These are phyloP conservation scores for Pseudogymnoascus pannorum DNA, from an alignment of 2,329 filamentous ascomycete species.

Conservation along the genomic window DNA sequence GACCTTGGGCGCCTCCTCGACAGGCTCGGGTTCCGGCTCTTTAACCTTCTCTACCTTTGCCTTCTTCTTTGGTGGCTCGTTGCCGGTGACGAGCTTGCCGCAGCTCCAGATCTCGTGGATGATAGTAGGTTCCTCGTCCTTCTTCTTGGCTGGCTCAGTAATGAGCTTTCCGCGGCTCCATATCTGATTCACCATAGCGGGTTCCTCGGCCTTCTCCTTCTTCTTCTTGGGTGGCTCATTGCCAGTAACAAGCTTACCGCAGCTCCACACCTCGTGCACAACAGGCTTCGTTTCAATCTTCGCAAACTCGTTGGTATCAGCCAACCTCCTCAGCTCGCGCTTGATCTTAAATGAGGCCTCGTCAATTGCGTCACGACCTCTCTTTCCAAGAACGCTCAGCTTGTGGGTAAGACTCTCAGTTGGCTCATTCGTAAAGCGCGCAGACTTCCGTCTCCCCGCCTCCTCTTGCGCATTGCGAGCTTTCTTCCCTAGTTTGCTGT, in stretches of 20 bases:
- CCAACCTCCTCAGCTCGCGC: conserved; percentile 52
- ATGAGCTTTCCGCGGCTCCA: conserved; percentile 61
- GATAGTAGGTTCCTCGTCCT: conserved; percentile 4
- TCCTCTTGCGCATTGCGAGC: conserved; percentile 23
- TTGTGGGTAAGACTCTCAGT: conserved; percentile 40
- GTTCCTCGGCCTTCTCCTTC: conserved; percentile 24
- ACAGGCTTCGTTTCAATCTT: conserved; percentile 49
- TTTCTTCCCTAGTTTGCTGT: conserved; percentile 22
- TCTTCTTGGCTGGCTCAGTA: conserved; percentile 34
- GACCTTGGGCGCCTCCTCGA: conserved; percentile 33
- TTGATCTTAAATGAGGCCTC: conserved; percentile 40
- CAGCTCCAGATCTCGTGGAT: conserved; percentile 4
- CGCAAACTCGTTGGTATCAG: conserved; percentile 56
- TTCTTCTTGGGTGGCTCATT: conserved; percentile 24
- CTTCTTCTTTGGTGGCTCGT: conserved; percentile 24
- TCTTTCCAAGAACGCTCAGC: conserved; percentile 52
- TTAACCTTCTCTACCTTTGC: conserved; percentile 27
- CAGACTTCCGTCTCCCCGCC: conserved; percentile 32
- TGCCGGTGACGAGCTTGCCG: conserved; percentile 13
- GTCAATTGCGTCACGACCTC: conserved; percentile 47
- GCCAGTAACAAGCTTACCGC: conserved; percentile 12
- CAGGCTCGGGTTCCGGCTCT: conserved; percentile 31
- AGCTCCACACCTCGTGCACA: conserved; percentile 4
- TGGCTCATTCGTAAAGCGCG: conserved; percentile 36
- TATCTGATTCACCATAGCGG: conserved; percentile 45